Conservation (phyloP, 1,284 basidiomycete genomes). For the Rhodotorula sp. region DNA sequence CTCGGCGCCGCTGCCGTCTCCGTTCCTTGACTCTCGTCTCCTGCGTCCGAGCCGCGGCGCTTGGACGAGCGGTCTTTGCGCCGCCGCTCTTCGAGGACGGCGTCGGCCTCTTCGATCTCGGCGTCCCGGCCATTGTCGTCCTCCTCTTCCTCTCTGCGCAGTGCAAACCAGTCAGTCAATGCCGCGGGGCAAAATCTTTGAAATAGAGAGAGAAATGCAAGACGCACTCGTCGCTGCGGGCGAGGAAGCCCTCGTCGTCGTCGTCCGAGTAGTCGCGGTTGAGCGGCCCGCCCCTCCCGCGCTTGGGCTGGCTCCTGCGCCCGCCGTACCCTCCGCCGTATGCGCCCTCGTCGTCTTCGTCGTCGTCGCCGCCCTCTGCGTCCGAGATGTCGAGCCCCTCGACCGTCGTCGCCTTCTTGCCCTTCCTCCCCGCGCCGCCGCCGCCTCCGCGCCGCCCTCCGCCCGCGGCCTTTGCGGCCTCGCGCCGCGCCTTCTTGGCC, state of each 20-base stretch:
- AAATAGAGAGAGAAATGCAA: constrained; percentile 3
- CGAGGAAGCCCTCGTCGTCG: constrained; percentile 42
- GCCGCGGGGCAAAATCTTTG: neutral
- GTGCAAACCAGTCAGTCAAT: too few relatives aligned
- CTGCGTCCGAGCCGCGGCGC: constrained; percentile 27
- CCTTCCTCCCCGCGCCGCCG: constrained; percentile 6
- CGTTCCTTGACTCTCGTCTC: neutral
- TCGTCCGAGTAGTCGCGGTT: constrained; percentile 37
- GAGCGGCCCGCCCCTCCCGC: constrained; percentile 28
- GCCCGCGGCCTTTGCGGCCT: constrained; percentile 21
- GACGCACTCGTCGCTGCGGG: constrained; percentile 28
- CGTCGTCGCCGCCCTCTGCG: constrained; percentile 8
- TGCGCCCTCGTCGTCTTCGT: constrained; percentile 26
- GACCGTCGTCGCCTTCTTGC: constrained; percentile 35
- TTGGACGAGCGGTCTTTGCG: constrained; percentile 43
- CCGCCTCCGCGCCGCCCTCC: constrained; percentile 34
- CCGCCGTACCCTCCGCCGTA: constrained; percentile 32
- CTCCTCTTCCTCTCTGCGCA: constrained; percentile 18
- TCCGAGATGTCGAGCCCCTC: constrained; percentile 28
- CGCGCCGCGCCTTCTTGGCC: constrained; percentile 45
- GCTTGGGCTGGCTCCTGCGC: constrained; percentile 26
- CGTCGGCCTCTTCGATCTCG: constrained; percentile 49
- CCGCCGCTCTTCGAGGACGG: constrained; percentile 42
- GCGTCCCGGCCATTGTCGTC: constrained; percentile 44
- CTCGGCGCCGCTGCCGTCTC: constrained; percentile 16